Evolutionary conservation across 176 grass and related monocot species (phyloP).

Genomic region (Ananas comosus): DNA sequence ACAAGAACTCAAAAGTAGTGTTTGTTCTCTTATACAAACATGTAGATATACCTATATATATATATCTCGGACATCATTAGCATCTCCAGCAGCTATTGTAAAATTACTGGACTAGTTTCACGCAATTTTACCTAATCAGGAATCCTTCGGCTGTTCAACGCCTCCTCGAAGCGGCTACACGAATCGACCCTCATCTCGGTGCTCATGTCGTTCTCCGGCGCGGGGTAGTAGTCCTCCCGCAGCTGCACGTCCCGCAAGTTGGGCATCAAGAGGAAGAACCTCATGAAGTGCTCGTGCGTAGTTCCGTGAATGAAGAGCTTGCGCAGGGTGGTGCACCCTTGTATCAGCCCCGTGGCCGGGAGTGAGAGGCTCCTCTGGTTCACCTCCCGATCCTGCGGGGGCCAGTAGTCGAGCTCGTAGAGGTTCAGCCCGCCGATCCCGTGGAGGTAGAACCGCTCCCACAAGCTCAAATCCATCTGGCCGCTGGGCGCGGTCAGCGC

Average conservation of each 20-base stretch:
- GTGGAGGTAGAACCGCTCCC: conserved; percentile 85
- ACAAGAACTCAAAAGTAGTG: no score
- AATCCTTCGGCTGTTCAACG: conserved; percentile 42
- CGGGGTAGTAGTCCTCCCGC: conserved; percentile 91
- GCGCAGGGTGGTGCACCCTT: conserved; percentile 36
- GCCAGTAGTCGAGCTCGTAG: conserved; percentile 94
- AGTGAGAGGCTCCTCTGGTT: conserved; percentile 75
- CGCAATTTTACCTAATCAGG: conserved; percentile 22
- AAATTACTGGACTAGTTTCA: no score
- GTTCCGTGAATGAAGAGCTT: conserved; percentile 97
- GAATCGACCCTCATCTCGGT: conserved; percentile 86
- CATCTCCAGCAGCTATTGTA: no score
- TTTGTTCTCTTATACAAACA: no score
- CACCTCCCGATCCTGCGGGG: conserved; percentile 90
- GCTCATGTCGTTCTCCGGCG: conserved; percentile 92
- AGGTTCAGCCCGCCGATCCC: conserved; percentile 50
- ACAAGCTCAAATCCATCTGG: conserved; percentile 83
- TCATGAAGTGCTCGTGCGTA: conserved; percentile 84
- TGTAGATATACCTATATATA: no score
- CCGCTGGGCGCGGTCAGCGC: conserved; percentile 76
- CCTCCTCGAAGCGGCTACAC: conserved; percentile 60
- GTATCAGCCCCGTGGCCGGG: conserved; percentile 55
- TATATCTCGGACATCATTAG: no score
- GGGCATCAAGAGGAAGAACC: conserved; percentile 55
- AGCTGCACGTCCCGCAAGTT: conserved; percentile 78